These are phyloP conservation scores for Kregervanrija pseudodelftensis DNA, from an alignment of 805 yeast species.

Conservation along the genomic window DNA sequence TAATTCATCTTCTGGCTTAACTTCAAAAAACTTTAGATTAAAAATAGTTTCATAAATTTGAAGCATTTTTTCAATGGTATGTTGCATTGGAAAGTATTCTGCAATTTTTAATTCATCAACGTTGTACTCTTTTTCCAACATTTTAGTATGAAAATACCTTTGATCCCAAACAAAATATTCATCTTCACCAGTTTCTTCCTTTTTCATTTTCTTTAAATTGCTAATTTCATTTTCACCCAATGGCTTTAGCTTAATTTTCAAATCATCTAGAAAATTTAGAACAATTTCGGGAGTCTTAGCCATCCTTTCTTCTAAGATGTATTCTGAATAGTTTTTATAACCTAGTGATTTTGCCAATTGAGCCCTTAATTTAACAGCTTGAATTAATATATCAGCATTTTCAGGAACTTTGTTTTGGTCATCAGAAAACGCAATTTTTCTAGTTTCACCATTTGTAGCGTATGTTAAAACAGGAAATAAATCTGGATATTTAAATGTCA, in stretches of 20 bases:
- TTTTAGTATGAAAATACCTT: slow-evolving; percentile 55
- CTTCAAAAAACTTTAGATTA: slow-evolving; percentile 57
- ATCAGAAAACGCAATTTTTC: slow-evolving; percentile 58
- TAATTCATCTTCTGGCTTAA: slow-evolving; percentile 28
- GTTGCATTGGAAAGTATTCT: slow-evolving; percentile 71
- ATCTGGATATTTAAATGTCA: slow-evolving; percentile 81
- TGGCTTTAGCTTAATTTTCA: slow-evolving; percentile 51
- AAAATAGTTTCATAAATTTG: slow-evolving; percentile 63
- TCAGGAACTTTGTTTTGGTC: slow-evolving; percentile 62
- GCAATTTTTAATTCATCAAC: slow-evolving; percentile 68
- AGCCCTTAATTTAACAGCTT: slow-evolving; percentile 56
- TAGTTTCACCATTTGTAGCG: slow-evolving; percentile 56
- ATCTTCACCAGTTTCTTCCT: slow-evolving; percentile 33
- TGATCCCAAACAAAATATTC: slow-evolving; percentile 69
- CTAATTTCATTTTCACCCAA: slow-evolving; percentile 50
- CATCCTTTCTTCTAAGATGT: slow-evolving; percentile 70
- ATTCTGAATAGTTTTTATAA: slow-evolving; percentile 62
- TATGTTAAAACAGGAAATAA: slow-evolving; percentile 69
- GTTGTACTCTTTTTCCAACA: slow-evolving; percentile 59
- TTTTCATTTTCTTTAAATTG: slow-evolving; percentile 43
- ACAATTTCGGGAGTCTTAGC: slow-evolving; percentile 65
- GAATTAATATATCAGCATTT: slow-evolving; percentile 53
- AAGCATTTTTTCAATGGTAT: slow-evolving; percentile 64
- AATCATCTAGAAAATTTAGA: slow-evolving; percentile 51
- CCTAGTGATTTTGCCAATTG: slow-evolving; percentile 59